Conservation (phyloP, 192 early-diverging fungal genomes). For the Coemansia sp. region DNA sequence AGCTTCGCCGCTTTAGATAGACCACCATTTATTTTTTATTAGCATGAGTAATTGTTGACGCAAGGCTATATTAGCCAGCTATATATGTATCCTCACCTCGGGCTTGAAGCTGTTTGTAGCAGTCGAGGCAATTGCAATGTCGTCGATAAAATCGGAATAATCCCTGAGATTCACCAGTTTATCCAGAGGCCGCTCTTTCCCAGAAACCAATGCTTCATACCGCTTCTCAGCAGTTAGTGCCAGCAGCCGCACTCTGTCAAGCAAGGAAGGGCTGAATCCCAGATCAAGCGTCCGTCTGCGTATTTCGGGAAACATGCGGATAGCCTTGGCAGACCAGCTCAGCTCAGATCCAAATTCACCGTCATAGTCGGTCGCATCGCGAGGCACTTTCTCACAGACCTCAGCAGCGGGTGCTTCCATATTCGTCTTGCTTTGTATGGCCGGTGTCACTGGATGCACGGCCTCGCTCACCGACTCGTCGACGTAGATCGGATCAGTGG, state of each 20-base stretch:
- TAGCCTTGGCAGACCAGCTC: conserved; percentile 31
- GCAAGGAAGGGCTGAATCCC: not conserved
- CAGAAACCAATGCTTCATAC: not conserved
- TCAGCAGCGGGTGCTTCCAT: not conserved
- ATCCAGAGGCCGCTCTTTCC: not conserved
- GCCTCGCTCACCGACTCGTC: not conserved
- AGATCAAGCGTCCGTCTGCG: not conserved
- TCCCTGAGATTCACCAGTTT: not conserved
- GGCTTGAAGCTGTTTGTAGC: not conserved
- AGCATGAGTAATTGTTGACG: not conserved
- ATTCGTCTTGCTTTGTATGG: not conserved
- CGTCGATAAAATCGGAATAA: not conserved
- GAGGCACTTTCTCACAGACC: not conserved
- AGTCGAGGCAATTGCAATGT: conserved; percentile 1
- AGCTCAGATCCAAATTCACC: conserved; percentile 1
- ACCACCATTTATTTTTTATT: conserved; percentile 3
- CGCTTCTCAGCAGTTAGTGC: conserved; percentile 9
- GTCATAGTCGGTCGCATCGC: conserved; percentile 16
- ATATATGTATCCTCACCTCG: not conserved
- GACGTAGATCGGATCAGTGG: conserved; percentile 25
- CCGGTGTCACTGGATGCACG: not conserved
- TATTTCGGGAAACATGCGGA: conserved; percentile 24
- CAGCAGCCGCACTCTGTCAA: conserved; percentile 14
- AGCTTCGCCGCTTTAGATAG: conserved; percentile 59
- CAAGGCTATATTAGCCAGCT: not conserved